These are phyloP conservation scores for Tricholoma bakamatsutake DNA, from an alignment of 768 basidiomycete genomes.

Conservation along the genomic window DNA sequence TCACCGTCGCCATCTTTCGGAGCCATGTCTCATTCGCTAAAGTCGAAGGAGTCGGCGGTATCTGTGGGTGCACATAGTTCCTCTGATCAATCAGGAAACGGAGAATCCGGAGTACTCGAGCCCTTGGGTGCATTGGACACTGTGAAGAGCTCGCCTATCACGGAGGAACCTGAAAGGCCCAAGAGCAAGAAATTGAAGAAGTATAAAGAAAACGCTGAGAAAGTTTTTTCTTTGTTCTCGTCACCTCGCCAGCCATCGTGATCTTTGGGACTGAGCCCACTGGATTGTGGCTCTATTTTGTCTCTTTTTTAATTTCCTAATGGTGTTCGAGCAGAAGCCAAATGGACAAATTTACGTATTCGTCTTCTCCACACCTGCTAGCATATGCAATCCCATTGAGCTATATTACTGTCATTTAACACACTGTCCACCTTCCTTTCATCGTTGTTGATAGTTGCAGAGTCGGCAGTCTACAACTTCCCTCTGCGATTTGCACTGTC, in stretches of 20 bases:
- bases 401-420: conserved; percentile 26
- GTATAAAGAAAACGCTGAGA: conserved; percentile 85
- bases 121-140: conserved; percentile 9
- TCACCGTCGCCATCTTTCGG: conserved; percentile 59
- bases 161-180: conserved; percentile 49
- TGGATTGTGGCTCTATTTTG: conserved; percentile 7
- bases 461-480: conserved; percentile 4
- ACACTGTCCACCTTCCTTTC: conserved; percentile 15
- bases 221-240: conserved; percentile 77
- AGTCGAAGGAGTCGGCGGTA: conserved; percentile 72
- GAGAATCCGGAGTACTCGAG: conserved; percentile 28
- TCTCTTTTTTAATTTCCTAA: conserved; percentile 3
- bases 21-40: conserved; percentile 61
- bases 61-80: conserved; percentile 73
- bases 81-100: conserved; percentile 63
- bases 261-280: conserved; percentile 4
- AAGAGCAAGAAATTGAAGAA: conserved; percentile 77
- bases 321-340: neutral
- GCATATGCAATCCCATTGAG: conserved; percentile 18
- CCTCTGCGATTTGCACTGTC: conserved; percentile 11
- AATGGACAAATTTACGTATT: conserved; percentile 9
- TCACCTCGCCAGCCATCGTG: conserved; percentile 50
- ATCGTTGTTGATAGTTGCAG: conserved; percentile 5
- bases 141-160: conserved; percentile 18
- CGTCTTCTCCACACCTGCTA: conserved; percentile 9